Base-by-base conservation (phyloP, 768 basidiomycete species). In the Sistotremastrum niveocremeum region DNA sequence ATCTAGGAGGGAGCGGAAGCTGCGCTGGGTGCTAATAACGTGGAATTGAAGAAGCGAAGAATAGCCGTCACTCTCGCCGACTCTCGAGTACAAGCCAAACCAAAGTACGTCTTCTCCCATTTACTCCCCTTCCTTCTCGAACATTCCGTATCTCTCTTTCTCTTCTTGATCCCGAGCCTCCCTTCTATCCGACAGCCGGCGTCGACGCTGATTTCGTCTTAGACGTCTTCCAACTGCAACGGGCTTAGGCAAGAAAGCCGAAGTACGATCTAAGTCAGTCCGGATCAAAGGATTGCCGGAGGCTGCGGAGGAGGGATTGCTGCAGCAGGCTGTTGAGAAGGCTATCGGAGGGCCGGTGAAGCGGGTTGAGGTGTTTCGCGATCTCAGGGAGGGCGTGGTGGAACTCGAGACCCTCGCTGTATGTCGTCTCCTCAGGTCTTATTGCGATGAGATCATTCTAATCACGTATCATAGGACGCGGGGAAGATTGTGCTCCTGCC, bases 261-360 rank as follows among this genome's bases (percentile, higher is more conserved):
- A 83, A 46, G 61, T 67, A 5, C 74, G 73, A 41, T 78, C 67
- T 50, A 77, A 88, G 11, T 85, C 84, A 12, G 70, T 98, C 6
- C 77, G 84, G 6, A 65, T 97, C 44, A 74, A 70, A 20, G 80
- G 80, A 43, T 69, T 99, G 20, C 87, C 88, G 10, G 28, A 49
- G 0, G 75, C 67, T 7, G 79, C 87, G 4, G 87, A 95, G 57
- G 95, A 98, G 57, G 94, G 86, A 2, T 65, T 98, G 1, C 62
- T 99, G 29, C 94, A 99, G 54, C 95, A 98, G 66, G 66, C 69
- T 0, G 64, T 99, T 4, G 88, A 91, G 59, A 94, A 89, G 62
- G 59, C 83, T 37, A 20, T 20, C 20, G 20, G 20, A 20, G 75
- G 76, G 1, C 60, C 66, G 3, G 73, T 87, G 37, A 77, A 74